Conservation (phyloP, 352 stramenopile species). For the Pythium utonaiense region DNA sequence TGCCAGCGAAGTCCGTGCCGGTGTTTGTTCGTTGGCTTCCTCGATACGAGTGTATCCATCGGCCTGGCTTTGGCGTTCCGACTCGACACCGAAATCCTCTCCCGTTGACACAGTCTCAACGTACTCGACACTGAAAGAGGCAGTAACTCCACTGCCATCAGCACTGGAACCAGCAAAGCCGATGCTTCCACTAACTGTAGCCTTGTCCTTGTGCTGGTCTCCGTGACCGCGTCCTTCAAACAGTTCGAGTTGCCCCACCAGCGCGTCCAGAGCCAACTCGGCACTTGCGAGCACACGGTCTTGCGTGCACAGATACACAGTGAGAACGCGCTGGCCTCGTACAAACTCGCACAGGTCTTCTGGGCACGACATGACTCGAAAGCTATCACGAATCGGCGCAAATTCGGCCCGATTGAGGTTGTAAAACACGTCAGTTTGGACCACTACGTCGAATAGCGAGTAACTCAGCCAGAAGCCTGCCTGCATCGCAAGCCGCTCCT, state of each 20-base stretch:
- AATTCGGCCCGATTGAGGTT: slow-evolving; percentile 56
- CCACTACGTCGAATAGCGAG: slow-evolving; percentile 78
- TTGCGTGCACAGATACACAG: slow-evolving; percentile 71
- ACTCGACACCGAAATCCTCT: not conserved
- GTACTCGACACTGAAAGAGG: not conserved
- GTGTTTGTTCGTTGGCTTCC: not conserved
- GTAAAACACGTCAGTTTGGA: slow-evolving; percentile 78
- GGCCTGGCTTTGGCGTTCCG: not conserved
- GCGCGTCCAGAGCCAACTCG: slow-evolving; percentile 38
- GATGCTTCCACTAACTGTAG: not conserved
- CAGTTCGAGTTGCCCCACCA: slow-evolving; percentile 28
- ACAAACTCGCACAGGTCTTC: slow-evolving; percentile 45
- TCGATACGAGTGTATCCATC: too few relatives aligned
- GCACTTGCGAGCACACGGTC: slow-evolving; percentile 56
- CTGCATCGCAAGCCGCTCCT: slow-evolving; percentile 4
- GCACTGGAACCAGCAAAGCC: not conserved
- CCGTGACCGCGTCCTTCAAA: not conserved
- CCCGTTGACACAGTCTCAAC: not conserved
- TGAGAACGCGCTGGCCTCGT: slow-evolving; percentile 24
- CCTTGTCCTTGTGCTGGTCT: not conserved
- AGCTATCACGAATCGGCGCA: slow-evolving; percentile 64
- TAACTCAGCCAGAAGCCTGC: slow-evolving; percentile 80
- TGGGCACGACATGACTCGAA: slow-evolving; percentile 55
- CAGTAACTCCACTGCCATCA: not conserved
- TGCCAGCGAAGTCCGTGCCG: not conserved